Percentiles rank a stretch among this genome's conserved stretches.
Conservation (phyloP, 805 yeast species). For the Maudiozyma pseudohumilis region DNA sequence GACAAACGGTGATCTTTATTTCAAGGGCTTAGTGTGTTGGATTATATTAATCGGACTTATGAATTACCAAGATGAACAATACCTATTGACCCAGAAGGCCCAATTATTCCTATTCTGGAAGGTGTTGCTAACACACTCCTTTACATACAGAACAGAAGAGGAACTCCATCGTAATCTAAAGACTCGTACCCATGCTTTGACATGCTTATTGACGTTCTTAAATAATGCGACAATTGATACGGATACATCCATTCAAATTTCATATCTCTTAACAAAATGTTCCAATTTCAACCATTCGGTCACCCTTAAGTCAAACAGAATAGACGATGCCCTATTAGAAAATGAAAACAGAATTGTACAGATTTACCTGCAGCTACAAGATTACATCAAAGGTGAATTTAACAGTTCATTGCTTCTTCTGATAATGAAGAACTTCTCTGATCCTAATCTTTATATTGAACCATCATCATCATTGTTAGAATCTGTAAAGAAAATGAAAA, state of each 20-base stretch:
- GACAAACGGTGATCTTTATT: conserved; percentile 25
- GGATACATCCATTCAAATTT: conserved; percentile 37
- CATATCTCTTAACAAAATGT: conserved; percentile 39
- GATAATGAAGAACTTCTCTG: conserved; percentile 35
- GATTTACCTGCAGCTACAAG: conserved; percentile 32
- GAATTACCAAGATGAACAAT: conserved; percentile 43
- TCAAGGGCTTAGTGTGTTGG: conserved; percentile 46
- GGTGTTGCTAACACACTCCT: conserved; percentile 41
- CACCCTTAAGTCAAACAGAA: conserved; percentile 16
- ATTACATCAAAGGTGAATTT: conserved; percentile 28
- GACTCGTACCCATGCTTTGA: conserved; percentile 47
- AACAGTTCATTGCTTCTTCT: conserved; percentile 35
- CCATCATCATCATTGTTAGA: conserved; percentile 9
- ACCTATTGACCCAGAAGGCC: conserved; percentile 44
- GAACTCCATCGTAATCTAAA: conserved; percentile 36
- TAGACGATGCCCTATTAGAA: conserved; percentile 27
- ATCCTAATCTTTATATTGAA: conserved; percentile 32
- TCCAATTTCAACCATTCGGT: conserved; percentile 28
- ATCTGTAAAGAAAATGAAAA: conserved; percentile 8
- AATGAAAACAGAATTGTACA: conserved; percentile 39
- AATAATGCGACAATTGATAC: conserved; percentile 32
- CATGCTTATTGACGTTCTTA: conserved; percentile 46
- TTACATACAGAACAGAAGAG: conserved; percentile 32
- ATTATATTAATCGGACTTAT: conserved; percentile 51
- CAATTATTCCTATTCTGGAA: conserved; percentile 60